Base-by-base conservation (phyloP, 257 asterid species). In the Solanum tarapatanum region DNA sequence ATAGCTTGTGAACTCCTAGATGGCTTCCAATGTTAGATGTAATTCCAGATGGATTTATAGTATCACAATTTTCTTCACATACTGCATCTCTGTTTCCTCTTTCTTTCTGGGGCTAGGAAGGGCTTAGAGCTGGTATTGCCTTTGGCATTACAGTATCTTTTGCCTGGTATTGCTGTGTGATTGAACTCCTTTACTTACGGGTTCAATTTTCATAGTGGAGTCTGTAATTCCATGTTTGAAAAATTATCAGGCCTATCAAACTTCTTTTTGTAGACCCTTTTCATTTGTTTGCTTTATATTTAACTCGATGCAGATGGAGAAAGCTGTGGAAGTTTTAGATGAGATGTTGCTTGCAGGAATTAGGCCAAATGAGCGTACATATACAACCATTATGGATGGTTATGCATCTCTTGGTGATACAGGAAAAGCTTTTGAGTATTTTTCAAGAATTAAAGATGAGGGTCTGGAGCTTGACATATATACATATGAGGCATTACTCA, bases 381-480 rank as follows among this genome's bases (percentile, higher is more conserved):
- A 97, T 93, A 96, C 99, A 60, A 93, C 94, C 76, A 93, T 97
- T 83, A 97, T 97, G 99, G 94, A 96, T 24, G 99, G 99, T 39
- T 97, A 97, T 90, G 99, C 99, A 51, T 96, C 99, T n/a, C 87
- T 92, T 91, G 99, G 99, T 84, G 99, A 97, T 86, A 96, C 91
- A 45, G 99, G 96, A 83, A 97, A 97, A 93, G 97, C 99, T 37
- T 97, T 96, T 39, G 97, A 97, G 86, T 97, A 97, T 92, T 97
- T 97, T 87, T 91, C 97, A 5, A 97, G 90, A 91, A 83, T 95
- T 12, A 96, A 96, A 90, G 91, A 86, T 8, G 99, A 96, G 88
- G 99, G 99, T 55, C 94, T 97, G 69, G 95, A 95, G 91, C 94
- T 97, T 55, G 99, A 97, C 84, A 97, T 96, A 62, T 97, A 90